phyloP scores from a whole-genome alignment of 139 green algal genomes.

The Picochlorum sp. region DNA sequence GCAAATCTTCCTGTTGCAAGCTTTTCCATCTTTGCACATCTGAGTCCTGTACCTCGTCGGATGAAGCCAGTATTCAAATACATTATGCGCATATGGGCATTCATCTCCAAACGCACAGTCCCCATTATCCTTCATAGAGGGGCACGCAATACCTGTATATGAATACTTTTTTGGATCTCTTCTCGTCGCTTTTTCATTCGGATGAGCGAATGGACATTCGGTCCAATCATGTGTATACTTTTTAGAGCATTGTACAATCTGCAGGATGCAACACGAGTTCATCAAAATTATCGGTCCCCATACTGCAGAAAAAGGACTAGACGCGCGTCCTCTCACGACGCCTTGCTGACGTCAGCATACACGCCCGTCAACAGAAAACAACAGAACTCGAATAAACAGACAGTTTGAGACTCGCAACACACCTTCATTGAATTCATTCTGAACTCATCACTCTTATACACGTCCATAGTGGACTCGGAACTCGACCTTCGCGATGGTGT shows the following conservation, averaged over 20 bases:
- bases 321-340: not conserved
- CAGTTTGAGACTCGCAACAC: not conserved
- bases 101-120: constrained; percentile 58
- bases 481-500: no score
- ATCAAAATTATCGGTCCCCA: not conserved
- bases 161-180: constrained; percentile 68
- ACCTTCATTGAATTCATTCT: constrained; percentile 76
- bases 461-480: not conserved
- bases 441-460: constrained; percentile 61
- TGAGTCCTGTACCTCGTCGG: constrained; percentile 79
- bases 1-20: constrained; percentile 73
- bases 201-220: constrained; percentile 84
- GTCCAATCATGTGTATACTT: constrained; percentile 61
- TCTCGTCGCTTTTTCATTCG: constrained; percentile 82
- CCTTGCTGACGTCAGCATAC: not conserved
- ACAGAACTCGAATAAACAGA: not conserved
- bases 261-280: not conserved
- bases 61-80: constrained; percentile 92
- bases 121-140: constrained; percentile 78
- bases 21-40: constrained; percentile 82
- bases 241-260: constrained; percentile 71
- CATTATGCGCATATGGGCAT: constrained; percentile 79
- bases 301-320: no score
- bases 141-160: constrained; percentile 91
- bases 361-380: not conserved